Percentiles rank a stretch among this genome's conserved stretches.
Conservation (phyloP, 345 rosid species). For the Syzygium oleosum region DNA sequence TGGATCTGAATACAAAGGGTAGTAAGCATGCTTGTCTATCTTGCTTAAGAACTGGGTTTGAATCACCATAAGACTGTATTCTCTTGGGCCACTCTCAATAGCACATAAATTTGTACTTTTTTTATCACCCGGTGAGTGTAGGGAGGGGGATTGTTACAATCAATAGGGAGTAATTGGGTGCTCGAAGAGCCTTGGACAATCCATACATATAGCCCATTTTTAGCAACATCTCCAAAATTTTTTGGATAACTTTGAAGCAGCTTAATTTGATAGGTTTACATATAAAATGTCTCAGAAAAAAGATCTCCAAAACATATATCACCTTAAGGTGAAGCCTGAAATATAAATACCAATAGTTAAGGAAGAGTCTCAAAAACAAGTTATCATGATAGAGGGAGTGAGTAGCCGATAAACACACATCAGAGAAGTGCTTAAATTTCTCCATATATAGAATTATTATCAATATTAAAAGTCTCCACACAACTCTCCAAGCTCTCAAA, state of each 20-base stretch:
- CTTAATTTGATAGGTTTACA: background rate
- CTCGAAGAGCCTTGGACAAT: background rate
- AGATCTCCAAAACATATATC: background rate
- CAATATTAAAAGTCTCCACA: background rate
- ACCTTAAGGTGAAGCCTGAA: background rate
- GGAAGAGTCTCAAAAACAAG: background rate
- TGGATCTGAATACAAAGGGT: background rate
- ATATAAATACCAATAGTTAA: background rate
- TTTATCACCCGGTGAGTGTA: background rate
- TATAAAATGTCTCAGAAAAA: background rate
- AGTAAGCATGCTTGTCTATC: background rate
- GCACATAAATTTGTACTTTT: background rate
- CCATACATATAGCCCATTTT: background rate
- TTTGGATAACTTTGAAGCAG: background rate
- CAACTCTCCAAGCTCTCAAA: background rate
- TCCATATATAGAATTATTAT: background rate
- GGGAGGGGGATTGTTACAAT: background rate
- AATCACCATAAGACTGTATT: background rate
- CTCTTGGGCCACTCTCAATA: background rate
- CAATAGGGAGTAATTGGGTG: background rate
- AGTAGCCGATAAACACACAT: background rate
- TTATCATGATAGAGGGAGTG: background rate
- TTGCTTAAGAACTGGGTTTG: background rate
- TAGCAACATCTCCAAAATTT: background rate
- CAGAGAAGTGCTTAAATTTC: background rate